A percentile compares a stretch with the other conserved stretches of the same genome.
Conservation (phyloP, 1,284 basidiomycete species). For the Rhodotorula mucilaginosa region DNA sequence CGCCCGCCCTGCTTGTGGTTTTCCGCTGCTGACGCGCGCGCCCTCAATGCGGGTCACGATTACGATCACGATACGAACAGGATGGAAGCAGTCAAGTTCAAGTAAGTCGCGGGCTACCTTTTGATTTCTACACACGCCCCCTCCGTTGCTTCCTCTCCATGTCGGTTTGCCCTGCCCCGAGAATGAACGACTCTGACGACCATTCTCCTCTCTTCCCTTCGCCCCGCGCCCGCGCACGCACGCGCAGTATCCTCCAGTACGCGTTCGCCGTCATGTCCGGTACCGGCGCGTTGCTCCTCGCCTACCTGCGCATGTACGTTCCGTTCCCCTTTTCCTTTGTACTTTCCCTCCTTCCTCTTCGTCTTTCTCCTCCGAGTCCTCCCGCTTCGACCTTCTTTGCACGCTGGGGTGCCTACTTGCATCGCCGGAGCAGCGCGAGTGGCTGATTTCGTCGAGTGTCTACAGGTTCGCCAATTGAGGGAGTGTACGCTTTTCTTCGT, state of each 20-base stretch:
- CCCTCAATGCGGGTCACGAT: neutral
- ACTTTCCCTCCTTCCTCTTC: neutral
- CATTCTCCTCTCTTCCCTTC: neutral
- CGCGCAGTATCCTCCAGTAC: slow-evolving; percentile 42
- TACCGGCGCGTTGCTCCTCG: slow-evolving; percentile 43
- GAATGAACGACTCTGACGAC: too few relatives aligned
- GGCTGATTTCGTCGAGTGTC: too few relatives aligned
- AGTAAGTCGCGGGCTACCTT: slow-evolving; percentile 18
- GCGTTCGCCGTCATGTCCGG: slow-evolving; percentile 43
- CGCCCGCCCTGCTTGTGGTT: neutral
- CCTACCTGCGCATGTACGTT: slow-evolving; percentile 40
- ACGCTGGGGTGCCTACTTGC: neutral
- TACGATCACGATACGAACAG: neutral
- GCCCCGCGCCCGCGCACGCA: neutral
- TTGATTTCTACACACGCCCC: neutral
- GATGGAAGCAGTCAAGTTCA: slow-evolving; percentile 46
- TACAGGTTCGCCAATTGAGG: too few relatives aligned
- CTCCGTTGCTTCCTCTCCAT: neutral
- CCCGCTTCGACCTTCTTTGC: too few relatives aligned
- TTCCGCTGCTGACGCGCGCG: neutral
- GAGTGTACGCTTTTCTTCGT: too few relatives aligned
- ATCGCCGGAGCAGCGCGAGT: too few relatives aligned
- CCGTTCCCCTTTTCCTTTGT: too few relatives aligned
- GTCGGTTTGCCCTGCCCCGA: too few relatives aligned
- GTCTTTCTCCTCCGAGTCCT: too few relatives aligned